These are phyloP conservation scores for Saksenaea vasiformis DNA, from an alignment of 371 early-diverging fungal genomes.

Conservation along the genomic window DNA sequence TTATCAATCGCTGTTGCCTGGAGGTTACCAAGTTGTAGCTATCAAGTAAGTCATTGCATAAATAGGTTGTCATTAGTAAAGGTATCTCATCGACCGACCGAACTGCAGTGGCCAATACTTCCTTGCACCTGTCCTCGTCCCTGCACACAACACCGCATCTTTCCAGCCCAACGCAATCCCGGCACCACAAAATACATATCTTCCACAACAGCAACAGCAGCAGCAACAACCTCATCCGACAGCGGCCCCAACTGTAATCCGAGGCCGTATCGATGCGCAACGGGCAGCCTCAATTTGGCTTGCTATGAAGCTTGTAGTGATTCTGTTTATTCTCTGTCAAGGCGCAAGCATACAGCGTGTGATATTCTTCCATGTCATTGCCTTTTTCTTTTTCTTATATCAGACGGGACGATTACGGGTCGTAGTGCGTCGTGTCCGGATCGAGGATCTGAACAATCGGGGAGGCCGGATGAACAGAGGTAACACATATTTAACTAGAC, in stretches of 20 bases:
- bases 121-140: constrained; percentile 39
- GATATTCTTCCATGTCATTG: constrained; percentile 37
- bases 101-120: constrained; percentile 42
- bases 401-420: constrained; percentile 49
- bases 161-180: constrained; percentile 11
- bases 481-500: not conserved
- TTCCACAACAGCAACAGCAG: constrained; percentile 6
- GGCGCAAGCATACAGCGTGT: constrained; percentile 45
- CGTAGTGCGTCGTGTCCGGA: constrained; percentile 33
- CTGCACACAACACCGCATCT: constrained; percentile 10
- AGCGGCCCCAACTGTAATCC: constrained; percentile 6
- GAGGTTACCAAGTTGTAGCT: constrained; percentile 44
- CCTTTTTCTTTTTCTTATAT: constrained; percentile 42
- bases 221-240: constrained; percentile 8
- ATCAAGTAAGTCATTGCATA: constrained; percentile 32
- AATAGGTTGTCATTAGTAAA: not conserved
- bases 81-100: not conserved
- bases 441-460: constrained; percentile 19
- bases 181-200: constrained; percentile 1
- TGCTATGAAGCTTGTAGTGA: constrained; percentile 36
- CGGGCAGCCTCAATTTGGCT: constrained; percentile 41
- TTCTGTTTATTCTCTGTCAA: constrained; percentile 44
- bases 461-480: constrained; percentile 6
- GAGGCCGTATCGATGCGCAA: constrained; percentile 14
- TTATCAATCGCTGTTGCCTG: constrained; percentile 31